A percentile compares a stretch with the other conserved stretches of the same genome.
Conservation (phyloP, 306 rosid species). For the Bauhinia variegata region DNA sequence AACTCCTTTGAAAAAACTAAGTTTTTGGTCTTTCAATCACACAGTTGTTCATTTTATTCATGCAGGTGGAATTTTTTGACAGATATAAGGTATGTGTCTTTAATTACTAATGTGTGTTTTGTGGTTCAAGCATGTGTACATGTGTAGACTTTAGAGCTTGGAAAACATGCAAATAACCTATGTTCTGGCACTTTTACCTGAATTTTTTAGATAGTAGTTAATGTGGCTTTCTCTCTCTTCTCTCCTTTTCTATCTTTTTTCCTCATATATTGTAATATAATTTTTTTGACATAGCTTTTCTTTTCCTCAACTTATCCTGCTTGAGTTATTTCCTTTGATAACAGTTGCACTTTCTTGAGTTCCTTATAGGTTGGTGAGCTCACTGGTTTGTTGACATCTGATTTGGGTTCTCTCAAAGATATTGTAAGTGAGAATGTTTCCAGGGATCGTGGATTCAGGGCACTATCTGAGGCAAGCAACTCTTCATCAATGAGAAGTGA, state of each 20-base stretch:
- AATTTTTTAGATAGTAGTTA: conserved; percentile 3
- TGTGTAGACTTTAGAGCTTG: conserved; percentile 13
- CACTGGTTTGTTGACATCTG: conserved; percentile 89
- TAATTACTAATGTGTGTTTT: conserved; percentile 17
- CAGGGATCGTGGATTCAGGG: conserved; percentile 97
- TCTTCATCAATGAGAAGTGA: conserved; percentile 91
- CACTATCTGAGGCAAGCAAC: conserved; percentile 99
- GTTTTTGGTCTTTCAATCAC: conserved; percentile 13
- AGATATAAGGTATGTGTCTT: conserved; percentile 72
- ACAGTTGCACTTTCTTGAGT: conserved; percentile 40
- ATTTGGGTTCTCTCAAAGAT: conserved; percentile 80
- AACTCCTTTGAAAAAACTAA: not conserved
- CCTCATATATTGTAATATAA: not conserved
- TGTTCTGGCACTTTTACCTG: conserved; percentile 11
- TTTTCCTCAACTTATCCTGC: conserved; percentile 11
- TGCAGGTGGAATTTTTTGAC: conserved; percentile 94
- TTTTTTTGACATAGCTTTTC: not conserved
- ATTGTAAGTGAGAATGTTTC: conserved; percentile 84
- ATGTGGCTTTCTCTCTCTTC: conserved; percentile 13
- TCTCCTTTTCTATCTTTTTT: conserved; percentile 1
- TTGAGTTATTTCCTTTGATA: conserved; percentile 14
- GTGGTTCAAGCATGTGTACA: conserved; percentile 14
- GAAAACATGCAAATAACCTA: not conserved
- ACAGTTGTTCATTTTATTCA: conserved; percentile 10
- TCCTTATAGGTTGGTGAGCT: conserved; percentile 82